A percentile compares a stretch with the other conserved stretches of the same genome.
phyloP scores from a whole-genome alignment of 2,329 filamentous ascomycete genomes.

The Cordyceps sp. region DNA sequence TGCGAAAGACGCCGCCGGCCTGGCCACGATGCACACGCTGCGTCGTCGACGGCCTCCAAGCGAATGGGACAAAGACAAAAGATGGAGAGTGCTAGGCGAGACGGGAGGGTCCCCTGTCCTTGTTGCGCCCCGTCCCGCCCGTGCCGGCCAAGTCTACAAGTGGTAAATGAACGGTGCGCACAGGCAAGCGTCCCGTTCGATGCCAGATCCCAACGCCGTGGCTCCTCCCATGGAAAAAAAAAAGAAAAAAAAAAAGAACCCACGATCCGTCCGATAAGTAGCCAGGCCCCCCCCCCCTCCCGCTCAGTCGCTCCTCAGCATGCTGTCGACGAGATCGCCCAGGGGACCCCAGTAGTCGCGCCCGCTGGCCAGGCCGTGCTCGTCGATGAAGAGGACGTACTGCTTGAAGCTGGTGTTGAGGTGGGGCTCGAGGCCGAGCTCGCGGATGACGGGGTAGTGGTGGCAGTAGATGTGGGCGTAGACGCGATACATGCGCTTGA shows the following conservation, averaged over 20 bases:
- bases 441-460: slow-evolving; percentile 92
- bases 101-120: no score
- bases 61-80: no score
- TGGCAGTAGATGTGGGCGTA: slow-evolving; percentile 99
- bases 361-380: slow-evolving; percentile 80
- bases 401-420: slow-evolving; percentile 99
- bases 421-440: slow-evolving; percentile 89
- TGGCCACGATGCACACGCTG: no score
- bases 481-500: slow-evolving; percentile 96
- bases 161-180: no score
- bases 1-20: no score
- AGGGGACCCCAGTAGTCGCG: slow-evolving; percentile 96
- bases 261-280: no score
- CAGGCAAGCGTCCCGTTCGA: no score
- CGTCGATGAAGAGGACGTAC: slow-evolving; percentile 96
- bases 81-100: no score
- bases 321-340: slow-evolving; percentile 91
- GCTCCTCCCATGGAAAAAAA: neutral
- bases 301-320: slow-evolving; percentile 74
- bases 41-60: no score
- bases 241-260: neutral
- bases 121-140: no score
- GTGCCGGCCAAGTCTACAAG: no score
- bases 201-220: no score
- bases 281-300: neutral